Conservation (phyloP, 495 filamentous ascomycete genomes). For the Penicillium cinerascens region DNA sequence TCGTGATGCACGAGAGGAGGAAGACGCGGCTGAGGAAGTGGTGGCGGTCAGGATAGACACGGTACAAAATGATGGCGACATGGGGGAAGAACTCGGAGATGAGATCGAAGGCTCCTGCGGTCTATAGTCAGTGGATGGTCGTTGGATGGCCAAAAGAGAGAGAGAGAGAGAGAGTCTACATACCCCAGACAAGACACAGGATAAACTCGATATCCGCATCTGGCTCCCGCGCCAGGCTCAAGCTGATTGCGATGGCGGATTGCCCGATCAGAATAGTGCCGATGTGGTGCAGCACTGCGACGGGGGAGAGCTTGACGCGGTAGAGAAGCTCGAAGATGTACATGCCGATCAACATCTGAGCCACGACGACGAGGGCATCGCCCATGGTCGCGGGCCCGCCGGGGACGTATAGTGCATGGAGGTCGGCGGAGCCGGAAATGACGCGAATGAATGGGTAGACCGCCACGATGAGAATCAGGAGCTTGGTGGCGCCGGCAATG, state of each 20-base stretch:
- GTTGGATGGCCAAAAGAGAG: not conserved
- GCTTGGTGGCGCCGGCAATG: constrained; percentile 44
- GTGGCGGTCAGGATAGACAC: constrained; percentile 37
- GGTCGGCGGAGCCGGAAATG: constrained; percentile 30
- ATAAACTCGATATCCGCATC: constrained; percentile 49
- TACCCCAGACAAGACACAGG: constrained; percentile 49
- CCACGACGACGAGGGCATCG: constrained; percentile 39
- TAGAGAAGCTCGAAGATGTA: constrained; percentile 50
- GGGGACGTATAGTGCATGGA: constrained; percentile 30
- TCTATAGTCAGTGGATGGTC: not conserved
- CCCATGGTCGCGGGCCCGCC: constrained; percentile 37
- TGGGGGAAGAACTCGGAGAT: constrained; percentile 50
- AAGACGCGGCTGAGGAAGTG: constrained; percentile 43
- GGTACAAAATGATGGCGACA: constrained; percentile 48
- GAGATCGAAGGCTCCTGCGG: constrained; percentile 46
- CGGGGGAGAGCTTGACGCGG: constrained; percentile 37
- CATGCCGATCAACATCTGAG: constrained; percentile 47
- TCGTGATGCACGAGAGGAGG: constrained; percentile 34
- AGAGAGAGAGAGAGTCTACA: constrained; percentile 1
- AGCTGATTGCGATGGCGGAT: constrained; percentile 42
- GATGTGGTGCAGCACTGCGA: constrained; percentile 43
- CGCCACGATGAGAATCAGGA: constrained; percentile 39
- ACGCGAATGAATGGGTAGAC: constrained; percentile 46
- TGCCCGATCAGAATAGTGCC: constrained; percentile 49
- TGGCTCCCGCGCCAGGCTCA: constrained; percentile 33